Evolutionary conservation across 495 filamentous ascomycete genomes (phyloP), one percentile per base, ranked within the genome.

Genomic region (Pseudoneurospora amorphoporcata): DNA sequence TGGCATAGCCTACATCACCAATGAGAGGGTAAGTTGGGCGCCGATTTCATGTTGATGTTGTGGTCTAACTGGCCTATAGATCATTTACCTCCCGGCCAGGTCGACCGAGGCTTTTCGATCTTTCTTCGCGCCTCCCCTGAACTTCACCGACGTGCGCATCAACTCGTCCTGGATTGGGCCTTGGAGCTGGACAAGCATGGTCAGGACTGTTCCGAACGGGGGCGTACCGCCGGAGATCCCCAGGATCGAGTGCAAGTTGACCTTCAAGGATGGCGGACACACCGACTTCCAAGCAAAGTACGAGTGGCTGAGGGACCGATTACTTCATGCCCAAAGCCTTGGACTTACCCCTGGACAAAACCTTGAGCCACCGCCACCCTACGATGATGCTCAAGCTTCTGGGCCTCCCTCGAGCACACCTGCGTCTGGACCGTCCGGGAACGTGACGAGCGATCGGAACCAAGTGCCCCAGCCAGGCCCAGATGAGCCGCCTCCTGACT

Each of bases 141-240:
- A 92, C 76, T 86, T 97, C 53, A 88, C 89, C 81, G 95, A 99
- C 81, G 91, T 90, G n/a, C 93, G 93, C 77, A 92, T 98, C 70
- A 88, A 91, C 8, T 92, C 95, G 3, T 94, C 96, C 2, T 97
- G 94, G 83, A 96, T 98, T 77, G 95, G 95, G n/a, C 91, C 96
- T 10, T 98, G 98, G 83, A 90, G 90, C 76, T 99, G 95, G 95
- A 88, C 88, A 35, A 90, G 90, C 39, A 82, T 90, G 38, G 86
- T 97, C 69, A 91, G 91, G 75, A 94, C 96, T 23, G 92, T 95
- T 38, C 78, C 90, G 1, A 89, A 90, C 37, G 96, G 96, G n/a
- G 93, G 93, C 47, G 92, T 99, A 53, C 91, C 93, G 2, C 82
- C 90, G n/a, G 86, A 89, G 14, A 85, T 92, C 45, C 83, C 90